These are phyloP conservation scores for Aspergillus sp. DNA, from an alignment of 2,329 filamentous ascomycete species.

Conservation along the genomic window DNA sequence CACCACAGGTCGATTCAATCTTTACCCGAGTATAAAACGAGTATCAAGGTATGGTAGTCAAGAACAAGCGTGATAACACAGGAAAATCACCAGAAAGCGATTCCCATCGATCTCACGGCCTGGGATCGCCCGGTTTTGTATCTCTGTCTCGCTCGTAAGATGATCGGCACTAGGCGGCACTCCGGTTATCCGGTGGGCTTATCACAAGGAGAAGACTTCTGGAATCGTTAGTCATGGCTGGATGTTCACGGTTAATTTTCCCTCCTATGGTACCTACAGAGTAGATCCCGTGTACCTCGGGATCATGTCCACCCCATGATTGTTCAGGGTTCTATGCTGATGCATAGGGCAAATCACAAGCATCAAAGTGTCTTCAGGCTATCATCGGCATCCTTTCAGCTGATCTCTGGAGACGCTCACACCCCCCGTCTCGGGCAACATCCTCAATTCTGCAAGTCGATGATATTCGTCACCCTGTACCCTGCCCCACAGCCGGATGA, in stretches of 20 bases:
- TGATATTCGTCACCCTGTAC: not conserved
- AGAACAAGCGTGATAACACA: no score
- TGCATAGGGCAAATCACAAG: no score
- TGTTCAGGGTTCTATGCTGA: conserved; percentile 7
- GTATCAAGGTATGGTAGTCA: no score
- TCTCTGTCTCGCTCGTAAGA: conserved; percentile 1
- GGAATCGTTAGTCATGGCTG: not conserved
- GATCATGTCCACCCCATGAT: conserved; percentile 12
- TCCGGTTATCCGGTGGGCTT: conserved; percentile 8
- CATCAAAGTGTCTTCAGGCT: no score
- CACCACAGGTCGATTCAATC: no score
- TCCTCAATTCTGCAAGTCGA: not conserved
- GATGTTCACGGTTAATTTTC: not conserved
- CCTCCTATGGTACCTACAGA: no score
- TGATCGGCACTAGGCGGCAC: conserved; percentile 6
- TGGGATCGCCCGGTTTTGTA: conserved; percentile 6
- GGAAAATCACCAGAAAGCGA: not conserved
- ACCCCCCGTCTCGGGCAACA: not conserved
- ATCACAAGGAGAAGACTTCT: conserved; percentile 7
- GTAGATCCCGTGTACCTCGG: conserved; percentile 2
- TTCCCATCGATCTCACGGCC: not conserved
- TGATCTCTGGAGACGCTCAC: not conserved
- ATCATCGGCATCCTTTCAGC: not conserved
- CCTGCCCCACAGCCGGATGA: not conserved
- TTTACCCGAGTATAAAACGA: no score